Percentiles rank a stretch among this genome's conserved stretches.
Evolutionary conservation across 306 rosid species (phyloP).

Genomic region (Elaeagnus macrophylla): DNA sequence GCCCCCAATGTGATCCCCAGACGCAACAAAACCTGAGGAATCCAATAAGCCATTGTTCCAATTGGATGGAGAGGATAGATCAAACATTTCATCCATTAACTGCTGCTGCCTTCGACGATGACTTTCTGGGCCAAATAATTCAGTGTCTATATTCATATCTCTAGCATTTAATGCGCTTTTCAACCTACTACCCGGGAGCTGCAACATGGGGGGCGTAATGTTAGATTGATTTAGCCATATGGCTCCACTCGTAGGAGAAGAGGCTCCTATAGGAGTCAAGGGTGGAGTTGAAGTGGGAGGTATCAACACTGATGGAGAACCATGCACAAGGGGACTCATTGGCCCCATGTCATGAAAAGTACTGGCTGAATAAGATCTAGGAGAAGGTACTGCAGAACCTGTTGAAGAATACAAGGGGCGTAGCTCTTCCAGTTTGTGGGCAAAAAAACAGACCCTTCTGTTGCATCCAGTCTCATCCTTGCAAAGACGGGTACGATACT

Average conservation of each 20-base stretch:
- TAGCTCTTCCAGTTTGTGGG: too few relatives aligned
- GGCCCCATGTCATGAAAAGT: slow-evolving; percentile 36
- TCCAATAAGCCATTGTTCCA: slow-evolving; percentile 41
- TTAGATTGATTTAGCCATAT: slow-evolving; percentile 40
- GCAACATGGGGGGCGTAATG: slow-evolving; percentile 39
- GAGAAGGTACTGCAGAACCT: too few relatives aligned
- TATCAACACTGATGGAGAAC: slow-evolving; percentile 33
- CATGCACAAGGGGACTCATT: slow-evolving; percentile 28
- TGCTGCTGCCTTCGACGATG: slow-evolving; percentile 34
- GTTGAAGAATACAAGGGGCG: too few relatives aligned
- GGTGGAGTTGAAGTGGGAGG: slow-evolving; percentile 42
- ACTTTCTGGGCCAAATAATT: slow-evolving; percentile 35
- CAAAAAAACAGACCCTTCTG: too few relatives aligned
- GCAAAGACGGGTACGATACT: too few relatives aligned
- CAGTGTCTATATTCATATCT: slow-evolving; percentile 35
- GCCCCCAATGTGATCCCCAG: slow-evolving; percentile 33
- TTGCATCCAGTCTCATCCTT: too few relatives aligned
- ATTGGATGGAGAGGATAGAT: slow-evolving; percentile 36
- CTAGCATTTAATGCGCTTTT: slow-evolving; percentile 38
- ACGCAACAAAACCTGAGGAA: slow-evolving; percentile 25
- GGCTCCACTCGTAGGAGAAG: slow-evolving; percentile 37
- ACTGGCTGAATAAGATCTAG: too few relatives aligned
- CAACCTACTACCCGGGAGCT: slow-evolving; percentile 43
- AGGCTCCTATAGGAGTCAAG: slow-evolving; percentile 36
- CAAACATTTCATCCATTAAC: slow-evolving; percentile 36